Conservation (phyloP, 2,329 filamentous ascomycete genomes). For the Metarhizium robertsii region DNA sequence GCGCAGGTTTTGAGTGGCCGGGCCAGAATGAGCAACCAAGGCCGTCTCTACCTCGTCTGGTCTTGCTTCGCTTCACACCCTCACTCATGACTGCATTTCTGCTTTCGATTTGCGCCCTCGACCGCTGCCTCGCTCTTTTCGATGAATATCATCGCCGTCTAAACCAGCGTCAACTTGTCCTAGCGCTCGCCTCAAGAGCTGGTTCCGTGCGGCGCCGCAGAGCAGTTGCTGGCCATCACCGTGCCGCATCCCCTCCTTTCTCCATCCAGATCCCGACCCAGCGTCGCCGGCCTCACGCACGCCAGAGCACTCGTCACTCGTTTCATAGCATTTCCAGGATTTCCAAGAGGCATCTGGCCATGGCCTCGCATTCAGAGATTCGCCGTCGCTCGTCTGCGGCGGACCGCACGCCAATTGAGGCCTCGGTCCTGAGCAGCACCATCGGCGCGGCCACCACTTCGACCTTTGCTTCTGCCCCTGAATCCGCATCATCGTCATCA, state of each 20-base stretch:
- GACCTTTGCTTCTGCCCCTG: conserved; percentile 13
- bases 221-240: conserved; percentile 6
- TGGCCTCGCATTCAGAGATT: conserved; percentile 28
- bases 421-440: conserved; percentile 11
- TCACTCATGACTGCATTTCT: conserved; percentile 38
- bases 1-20: not conserved
- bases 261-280: conserved; percentile 13
- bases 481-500: conserved; percentile 1
- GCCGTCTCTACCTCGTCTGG: not conserved
- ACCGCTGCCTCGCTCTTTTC: conserved; percentile 35
- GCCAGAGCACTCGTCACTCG: conserved; percentile 3
- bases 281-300: not conserved
- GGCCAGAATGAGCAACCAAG: not conserved
- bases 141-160: conserved; percentile 32
- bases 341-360: conserved; percentile 17
- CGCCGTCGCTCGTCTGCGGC: conserved; percentile 30
- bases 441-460: conserved; percentile 13
- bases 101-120: conserved; percentile 36
- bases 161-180: conserved; percentile 27
- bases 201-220: conserved; percentile 28
- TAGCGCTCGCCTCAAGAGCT: conserved; percentile 34
- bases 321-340: conserved; percentile 9
- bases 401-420: conserved; percentile 22
- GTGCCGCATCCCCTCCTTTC: conserved; percentile 24
- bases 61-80: conserved; percentile 5